Evolutionary conservation across 805 yeast genomes (phyloP).

Genomic region (Candida andamanensis): DNA sequence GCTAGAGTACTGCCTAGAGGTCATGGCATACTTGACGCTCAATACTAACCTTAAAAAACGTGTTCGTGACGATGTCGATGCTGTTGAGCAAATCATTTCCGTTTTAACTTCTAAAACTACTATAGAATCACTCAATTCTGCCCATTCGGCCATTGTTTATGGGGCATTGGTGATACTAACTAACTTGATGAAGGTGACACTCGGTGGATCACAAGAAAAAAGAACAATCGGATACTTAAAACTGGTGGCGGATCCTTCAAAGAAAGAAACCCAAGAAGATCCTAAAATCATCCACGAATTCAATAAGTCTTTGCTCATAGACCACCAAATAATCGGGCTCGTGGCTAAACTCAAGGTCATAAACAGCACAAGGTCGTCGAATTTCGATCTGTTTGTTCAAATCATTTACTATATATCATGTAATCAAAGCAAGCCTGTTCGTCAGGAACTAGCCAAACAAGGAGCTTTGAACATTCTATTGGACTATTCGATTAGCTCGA

Average conservation of each 20-base stretch:
- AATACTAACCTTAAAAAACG: constrained; percentile 24
- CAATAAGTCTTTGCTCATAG: constrained; percentile 22
- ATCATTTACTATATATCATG: constrained; percentile 32
- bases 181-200: constrained; percentile 30
- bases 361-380: constrained; percentile 8
- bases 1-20: constrained; percentile 33
- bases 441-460: constrained; percentile 39
- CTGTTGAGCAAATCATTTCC: constrained; percentile 12
- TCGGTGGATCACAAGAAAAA: constrained; percentile 21
- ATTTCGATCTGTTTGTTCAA: constrained; percentile 21
- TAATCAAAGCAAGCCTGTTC: constrained; percentile 18
- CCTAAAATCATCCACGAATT: constrained; percentile 24
- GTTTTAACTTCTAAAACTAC: constrained; percentile 2
- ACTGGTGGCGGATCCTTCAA: constrained; percentile 27
- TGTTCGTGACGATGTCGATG: constrained; percentile 31
- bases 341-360: constrained; percentile 16
- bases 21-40: constrained; percentile 45
- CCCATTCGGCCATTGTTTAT: constrained; percentile 21
- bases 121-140: constrained; percentile 3
- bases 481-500: constrained; percentile 30
- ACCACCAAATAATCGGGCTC: constrained; percentile 19
- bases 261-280: constrained; percentile 19
- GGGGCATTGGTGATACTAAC: constrained; percentile 40
- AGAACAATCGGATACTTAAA: constrained; percentile 34
- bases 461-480: constrained; percentile 40